Evolutionary conservation across 2,329 filamentous ascomycete species (phyloP).

Genomic region (Blastomyces emzantsi): DNA sequence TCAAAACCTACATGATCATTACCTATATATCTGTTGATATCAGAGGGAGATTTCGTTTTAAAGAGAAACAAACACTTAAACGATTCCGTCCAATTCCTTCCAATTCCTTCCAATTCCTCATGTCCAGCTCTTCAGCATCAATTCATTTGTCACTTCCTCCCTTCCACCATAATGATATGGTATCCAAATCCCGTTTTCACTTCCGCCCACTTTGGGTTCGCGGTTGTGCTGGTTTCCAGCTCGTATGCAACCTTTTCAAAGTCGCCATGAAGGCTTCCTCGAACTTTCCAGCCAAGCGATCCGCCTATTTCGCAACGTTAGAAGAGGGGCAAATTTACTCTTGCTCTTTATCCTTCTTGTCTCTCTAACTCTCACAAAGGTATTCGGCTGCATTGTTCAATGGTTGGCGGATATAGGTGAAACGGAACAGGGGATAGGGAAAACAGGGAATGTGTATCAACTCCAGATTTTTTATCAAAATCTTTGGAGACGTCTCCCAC

Average conservation of each 20-base stretch:
- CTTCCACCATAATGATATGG: constrained; percentile 60
- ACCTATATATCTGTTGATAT: background rate
- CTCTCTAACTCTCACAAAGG: background rate
- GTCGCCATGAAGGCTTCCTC: constrained; percentile 47
- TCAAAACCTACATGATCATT: background rate
- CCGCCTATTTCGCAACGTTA: constrained; percentile 40
- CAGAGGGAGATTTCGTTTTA: background rate
- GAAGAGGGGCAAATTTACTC: background rate
- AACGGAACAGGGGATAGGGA: background rate
- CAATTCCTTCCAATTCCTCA: background rate
- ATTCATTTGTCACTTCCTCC: constrained; percentile 43
- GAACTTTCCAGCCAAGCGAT: constrained; percentile 54
- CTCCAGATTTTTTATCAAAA: background rate
- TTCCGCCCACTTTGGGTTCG: constrained; percentile 52
- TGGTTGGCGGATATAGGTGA: background rate
- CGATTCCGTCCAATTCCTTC: background rate
- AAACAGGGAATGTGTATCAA: background rate
- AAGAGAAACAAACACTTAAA: background rate
- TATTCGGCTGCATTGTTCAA: background rate
- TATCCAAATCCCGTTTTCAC: constrained; percentile 58
- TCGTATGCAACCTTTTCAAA: constrained; percentile 57
- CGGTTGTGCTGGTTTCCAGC: constrained; percentile 51
- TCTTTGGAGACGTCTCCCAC: background rate
- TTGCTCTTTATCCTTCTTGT: background rate
- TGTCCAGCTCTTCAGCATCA: background rate